phyloP scores from a whole-genome alignment of 2,329 filamentous ascomycete genomes.

The Hypoxylon sp. region DNA sequence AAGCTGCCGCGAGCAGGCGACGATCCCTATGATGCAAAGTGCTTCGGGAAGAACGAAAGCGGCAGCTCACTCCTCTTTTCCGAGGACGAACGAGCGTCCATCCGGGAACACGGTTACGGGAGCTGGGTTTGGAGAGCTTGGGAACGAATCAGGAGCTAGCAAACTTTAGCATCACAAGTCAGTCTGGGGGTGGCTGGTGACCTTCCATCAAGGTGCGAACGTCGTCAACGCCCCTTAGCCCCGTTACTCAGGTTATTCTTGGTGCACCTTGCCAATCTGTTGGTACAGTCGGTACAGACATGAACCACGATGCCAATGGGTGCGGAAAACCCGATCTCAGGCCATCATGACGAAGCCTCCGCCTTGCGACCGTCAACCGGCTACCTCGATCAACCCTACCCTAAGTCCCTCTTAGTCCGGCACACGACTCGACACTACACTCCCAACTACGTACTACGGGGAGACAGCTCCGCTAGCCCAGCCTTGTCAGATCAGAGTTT shows the following conservation, averaged over 20 bases:
- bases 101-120: neutral
- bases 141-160: conserved; percentile 17
- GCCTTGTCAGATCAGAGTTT: conserved; percentile 25
- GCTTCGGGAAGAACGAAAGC: neutral
- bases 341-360: conserved; percentile 17
- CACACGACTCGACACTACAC: conserved; percentile 5
- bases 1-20: neutral
- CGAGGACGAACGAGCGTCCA: conserved; percentile 7
- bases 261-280: neutral
- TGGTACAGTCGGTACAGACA: conserved; percentile 11
- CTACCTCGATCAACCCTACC: neutral
- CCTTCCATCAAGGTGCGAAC: neutral
- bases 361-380: neutral
- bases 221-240: conserved; percentile 11
- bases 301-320: neutral
- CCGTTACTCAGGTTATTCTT: conserved; percentile 3
- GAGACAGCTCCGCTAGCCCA: neutral
- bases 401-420: conserved; percentile 2
- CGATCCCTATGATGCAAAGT: conserved; percentile 10
- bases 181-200: conserved; percentile 33
- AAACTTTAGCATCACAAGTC: conserved; percentile 19
- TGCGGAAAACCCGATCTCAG: neutral
- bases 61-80: neutral
- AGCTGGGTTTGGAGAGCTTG: neutral
- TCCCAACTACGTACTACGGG: neutral